Conservation (phyloP, 257 asterid genomes). For the Solanum paucissectum region DNA sequence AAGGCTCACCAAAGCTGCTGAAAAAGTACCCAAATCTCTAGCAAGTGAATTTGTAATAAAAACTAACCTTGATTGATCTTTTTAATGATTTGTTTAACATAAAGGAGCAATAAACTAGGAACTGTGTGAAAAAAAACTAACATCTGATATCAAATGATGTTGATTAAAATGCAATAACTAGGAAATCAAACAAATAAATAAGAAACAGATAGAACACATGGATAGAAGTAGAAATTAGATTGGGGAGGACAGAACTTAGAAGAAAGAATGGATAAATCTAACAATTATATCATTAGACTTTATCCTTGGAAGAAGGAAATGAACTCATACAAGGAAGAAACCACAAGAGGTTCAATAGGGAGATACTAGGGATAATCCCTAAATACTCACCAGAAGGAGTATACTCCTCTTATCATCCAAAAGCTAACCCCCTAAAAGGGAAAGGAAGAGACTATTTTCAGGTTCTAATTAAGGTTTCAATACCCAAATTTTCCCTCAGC, state of each 20-base stretch:
- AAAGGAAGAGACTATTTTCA: neutral
- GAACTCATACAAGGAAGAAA: neutral
- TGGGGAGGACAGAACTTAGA: neutral
- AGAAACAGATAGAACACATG: neutral
- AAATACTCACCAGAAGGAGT: neutral
- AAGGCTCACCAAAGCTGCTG: neutral
- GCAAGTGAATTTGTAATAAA: neutral
- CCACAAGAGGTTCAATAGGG: neutral
- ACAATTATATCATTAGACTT: neutral
- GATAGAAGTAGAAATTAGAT: neutral
- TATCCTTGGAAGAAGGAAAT: neutral
- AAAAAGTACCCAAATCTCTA: neutral
- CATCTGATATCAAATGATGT: neutral
- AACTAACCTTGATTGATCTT: neutral
- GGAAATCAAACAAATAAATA: neutral
- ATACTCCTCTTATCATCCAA: neutral
- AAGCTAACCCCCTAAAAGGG: neutral
- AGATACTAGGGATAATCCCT: neutral
- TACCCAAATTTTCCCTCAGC: neutral
- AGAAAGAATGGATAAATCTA: neutral
- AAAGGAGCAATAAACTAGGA: neutral
- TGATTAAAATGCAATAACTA: neutral
- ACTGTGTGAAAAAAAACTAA: neutral
- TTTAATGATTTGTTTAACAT: neutral
- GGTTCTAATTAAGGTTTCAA: neutral